These are phyloP conservation scores for Pterocarpus macrocarpus DNA, from an alignment of 306 rosid species.

Conservation along the genomic window DNA sequence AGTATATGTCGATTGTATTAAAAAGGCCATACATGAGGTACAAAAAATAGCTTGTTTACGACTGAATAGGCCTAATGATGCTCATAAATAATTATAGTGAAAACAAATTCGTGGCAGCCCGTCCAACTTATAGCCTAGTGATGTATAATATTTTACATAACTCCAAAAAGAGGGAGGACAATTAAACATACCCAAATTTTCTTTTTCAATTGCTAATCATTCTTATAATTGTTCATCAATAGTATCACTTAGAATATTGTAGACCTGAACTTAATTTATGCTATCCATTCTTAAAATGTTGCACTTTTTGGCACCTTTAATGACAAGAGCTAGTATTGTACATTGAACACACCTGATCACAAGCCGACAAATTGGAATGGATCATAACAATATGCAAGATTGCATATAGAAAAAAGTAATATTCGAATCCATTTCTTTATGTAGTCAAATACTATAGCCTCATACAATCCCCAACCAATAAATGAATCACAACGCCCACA, in stretches of 20 bases:
- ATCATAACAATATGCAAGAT: not conserved
- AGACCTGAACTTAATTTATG: not conserved
- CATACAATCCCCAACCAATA: slow-evolving; percentile 42
- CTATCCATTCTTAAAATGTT: not conserved
- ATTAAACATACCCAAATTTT: not conserved
- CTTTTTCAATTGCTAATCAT: not conserved
- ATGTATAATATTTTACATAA: not conserved
- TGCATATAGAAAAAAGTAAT: not conserved
- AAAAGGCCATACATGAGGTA: not conserved
- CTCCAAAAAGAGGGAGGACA: not conserved
- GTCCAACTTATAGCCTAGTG: not conserved
- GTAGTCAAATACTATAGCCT: slow-evolving; percentile 1
- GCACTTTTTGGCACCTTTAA: slow-evolving; percentile 13
- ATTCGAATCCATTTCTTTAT: slow-evolving; percentile 15
- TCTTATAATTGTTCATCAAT: slow-evolving; percentile 5
- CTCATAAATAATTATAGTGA: not conserved
- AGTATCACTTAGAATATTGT: not conserved
- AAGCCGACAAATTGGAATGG: not conserved
- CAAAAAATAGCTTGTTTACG: not conserved
- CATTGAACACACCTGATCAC: not conserved
- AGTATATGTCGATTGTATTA: not conserved
- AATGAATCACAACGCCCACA: slow-evolving; percentile 42
- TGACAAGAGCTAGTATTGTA: not conserved
- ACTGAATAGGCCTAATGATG: not conserved
- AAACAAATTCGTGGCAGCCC: not conserved